Evolutionary conservation across 768 basidiomycete species (phyloP).

Genomic region (Podaxis sp.): DNA sequence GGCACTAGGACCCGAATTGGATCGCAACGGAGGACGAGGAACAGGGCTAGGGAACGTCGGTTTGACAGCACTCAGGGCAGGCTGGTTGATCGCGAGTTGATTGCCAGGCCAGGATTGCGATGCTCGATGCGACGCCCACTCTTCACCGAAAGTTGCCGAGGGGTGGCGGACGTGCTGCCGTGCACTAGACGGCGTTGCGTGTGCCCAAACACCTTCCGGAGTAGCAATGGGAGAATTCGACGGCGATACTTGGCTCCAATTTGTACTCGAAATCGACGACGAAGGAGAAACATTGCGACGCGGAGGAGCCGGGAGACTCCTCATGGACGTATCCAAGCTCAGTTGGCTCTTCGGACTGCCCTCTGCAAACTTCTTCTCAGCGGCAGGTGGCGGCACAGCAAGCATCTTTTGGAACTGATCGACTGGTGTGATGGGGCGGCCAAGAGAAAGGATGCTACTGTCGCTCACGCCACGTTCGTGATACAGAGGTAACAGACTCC

Average conservation of each 20-base stretch:
- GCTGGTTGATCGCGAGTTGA: neutral
- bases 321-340: neutral
- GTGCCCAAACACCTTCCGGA: conserved; percentile 5
- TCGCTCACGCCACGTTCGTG: conserved; percentile 1
- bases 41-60: conserved; percentile 8
- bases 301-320: conserved; percentile 5
- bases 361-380: neutral
- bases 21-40: conserved; percentile 7
- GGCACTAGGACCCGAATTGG: neutral
- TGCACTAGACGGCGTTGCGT: neutral
- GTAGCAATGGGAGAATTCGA: neutral
- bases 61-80: conserved; percentile 14
- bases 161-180: neutral
- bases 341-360: neutral
- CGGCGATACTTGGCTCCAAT: neutral
- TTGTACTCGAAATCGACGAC: neutral
- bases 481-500: neutral
- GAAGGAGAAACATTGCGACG: conserved; percentile 3
- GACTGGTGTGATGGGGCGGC: conserved; percentile 4
- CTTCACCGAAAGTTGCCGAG: neutral
- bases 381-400: neutral
- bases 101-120: conserved; percentile 3
- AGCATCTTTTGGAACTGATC: conserved; percentile 3
- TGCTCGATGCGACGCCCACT: neutral
- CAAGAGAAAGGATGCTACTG: conserved; percentile 1